These are phyloP conservation scores for Pelargonium fulgidum DNA, from an alignment of 441 rosid genomes.

Conservation along the genomic window DNA sequence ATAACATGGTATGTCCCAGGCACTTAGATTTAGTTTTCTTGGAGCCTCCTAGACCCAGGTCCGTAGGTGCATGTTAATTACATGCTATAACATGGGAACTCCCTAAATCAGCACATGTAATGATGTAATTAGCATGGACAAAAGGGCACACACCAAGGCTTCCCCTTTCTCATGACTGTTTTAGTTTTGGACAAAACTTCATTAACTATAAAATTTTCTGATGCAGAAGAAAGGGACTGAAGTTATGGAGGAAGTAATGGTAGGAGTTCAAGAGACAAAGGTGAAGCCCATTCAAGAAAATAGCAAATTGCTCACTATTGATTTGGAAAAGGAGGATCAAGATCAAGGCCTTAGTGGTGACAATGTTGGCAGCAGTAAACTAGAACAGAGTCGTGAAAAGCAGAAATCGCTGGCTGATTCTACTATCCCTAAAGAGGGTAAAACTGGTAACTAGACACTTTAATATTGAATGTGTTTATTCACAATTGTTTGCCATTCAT, in stretches of 20 bases:
- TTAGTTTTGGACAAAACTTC: background rate
- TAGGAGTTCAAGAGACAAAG: background rate
- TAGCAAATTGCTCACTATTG: background rate
- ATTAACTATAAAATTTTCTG: background rate
- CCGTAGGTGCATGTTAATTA: no score
- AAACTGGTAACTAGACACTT: background rate
- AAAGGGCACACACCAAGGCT: no score
- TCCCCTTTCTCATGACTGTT: background rate
- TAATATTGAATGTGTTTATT: background rate
- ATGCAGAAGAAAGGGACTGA: background rate
- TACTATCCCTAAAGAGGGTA: background rate
- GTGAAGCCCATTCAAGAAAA: background rate
- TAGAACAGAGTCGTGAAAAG: background rate
- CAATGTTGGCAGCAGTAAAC: background rate
- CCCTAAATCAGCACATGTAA: no score
- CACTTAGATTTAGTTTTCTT: no score
- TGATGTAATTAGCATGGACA: no score
- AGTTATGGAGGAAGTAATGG: background rate
- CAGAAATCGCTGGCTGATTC: background rate
- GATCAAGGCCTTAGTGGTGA: background rate
- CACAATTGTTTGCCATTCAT: constrained; percentile 9
- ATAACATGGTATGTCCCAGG: no score
- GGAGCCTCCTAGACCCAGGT: no score
- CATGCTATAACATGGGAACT: no score
- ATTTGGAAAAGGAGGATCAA: background rate